Evolutionary conservation across 495 filamentous ascomycete genomes (phyloP), one percentile per base, ranked within the genome.

Genomic region (Immersiella caudata): DNA sequence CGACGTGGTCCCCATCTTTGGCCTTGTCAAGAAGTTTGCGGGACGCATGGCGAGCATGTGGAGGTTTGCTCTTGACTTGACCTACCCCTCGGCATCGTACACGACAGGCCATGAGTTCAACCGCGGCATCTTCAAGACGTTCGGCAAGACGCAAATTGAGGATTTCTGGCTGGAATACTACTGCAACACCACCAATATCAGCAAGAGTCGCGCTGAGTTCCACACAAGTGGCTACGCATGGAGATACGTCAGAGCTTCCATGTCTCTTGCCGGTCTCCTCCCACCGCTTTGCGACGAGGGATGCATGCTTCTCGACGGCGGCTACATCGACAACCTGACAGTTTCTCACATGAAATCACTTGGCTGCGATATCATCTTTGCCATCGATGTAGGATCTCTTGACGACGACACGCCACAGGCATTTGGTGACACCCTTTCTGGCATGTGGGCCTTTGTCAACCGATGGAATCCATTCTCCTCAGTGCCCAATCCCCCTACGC

Each of bases 141-240:
- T 99, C 77, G 94, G 93, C 9, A 91, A 96, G 68, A 90, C 91
- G 46, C 95, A 97, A 76, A 98, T 99, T 63, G 95, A 99, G 79
- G 96, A 98, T 75, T 97, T 98, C 75, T 98, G 95, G 95, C 86
- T 99, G 18, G 93, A 96, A 67, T 99, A 93, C 79, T 99, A 98
- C 82, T 98, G 96, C 83, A 99, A 99, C 76, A 97, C 94, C 0
- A 98, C 96, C 26, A 98, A 97, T 72, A 98, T 99, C 80, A 92
- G 88, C 79, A 94, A 93, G 72, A 93, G 89, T 46, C 87, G 93
- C 8, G 86, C 87, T 3, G 93, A 98, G 74, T 92, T 93, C 76
- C 95, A 99, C 79, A 97, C 91, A 0, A 93, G 89, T 33, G 95
- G 95, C 6, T 98, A 98, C 69, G 93, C 94, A 1, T 99, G 95